These are phyloP conservation scores for Pestalotiopsis sp. DNA, from an alignment of 2,329 filamentous ascomycete genomes.

Conservation along the genomic window DNA sequence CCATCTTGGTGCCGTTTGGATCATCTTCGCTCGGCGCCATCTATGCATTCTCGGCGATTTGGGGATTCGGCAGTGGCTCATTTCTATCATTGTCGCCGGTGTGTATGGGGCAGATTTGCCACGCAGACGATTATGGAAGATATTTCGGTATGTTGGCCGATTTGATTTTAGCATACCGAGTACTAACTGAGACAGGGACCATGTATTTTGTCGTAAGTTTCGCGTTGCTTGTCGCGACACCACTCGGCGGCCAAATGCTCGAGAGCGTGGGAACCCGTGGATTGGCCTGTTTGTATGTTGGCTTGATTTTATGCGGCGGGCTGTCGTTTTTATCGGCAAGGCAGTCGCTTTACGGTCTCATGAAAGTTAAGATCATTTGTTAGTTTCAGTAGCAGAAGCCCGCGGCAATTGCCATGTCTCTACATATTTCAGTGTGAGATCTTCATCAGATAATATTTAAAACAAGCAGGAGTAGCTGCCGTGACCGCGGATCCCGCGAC, in stretches of 20 bases:
- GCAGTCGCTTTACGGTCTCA: not conserved
- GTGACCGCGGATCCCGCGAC: not conserved
- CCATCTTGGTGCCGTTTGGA: constrained; percentile 46
- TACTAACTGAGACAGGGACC: constrained; percentile 41
- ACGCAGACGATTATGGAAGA: constrained; percentile 66
- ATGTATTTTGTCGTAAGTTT: constrained; percentile 48
- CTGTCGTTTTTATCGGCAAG: constrained; percentile 25
- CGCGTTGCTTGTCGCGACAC: constrained; percentile 45
- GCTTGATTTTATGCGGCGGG: constrained; percentile 38
- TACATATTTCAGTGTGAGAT: not conserved
- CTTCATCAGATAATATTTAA: not conserved
- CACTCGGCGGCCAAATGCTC: constrained; percentile 46
- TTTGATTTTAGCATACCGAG: constrained; percentile 42
- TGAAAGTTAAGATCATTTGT: not conserved
- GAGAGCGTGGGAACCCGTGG: constrained; percentile 42
- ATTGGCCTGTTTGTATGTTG: constrained; percentile 48
- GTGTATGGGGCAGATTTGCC: constrained; percentile 70
- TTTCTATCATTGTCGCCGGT: constrained; percentile 65
- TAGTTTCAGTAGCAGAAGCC: not conserved
- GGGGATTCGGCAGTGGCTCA: constrained; percentile 50
- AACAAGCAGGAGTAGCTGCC: not conserved
- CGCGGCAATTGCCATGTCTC: not conserved
- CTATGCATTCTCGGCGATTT: constrained; percentile 46
- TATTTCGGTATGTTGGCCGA: constrained; percentile 53
- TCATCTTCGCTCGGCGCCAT: constrained; percentile 37